These are phyloP conservation scores for Chlamydomonas reinhardtii DNA, from an alignment of 163 green algal genomes.

Conservation along the genomic window DNA sequence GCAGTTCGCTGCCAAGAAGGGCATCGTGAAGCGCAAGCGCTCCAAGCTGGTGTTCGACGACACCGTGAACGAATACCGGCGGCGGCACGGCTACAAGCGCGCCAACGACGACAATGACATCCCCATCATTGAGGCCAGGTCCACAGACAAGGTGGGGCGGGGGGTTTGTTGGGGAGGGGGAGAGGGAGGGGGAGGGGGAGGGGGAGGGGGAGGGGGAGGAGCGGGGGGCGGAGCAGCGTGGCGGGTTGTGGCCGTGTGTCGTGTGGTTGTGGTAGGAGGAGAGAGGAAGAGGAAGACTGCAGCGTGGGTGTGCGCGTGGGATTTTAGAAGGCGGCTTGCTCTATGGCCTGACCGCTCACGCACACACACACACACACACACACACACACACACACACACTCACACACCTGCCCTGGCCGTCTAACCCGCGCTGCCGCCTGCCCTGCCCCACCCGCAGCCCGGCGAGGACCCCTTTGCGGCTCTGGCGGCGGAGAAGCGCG, in stretches of 20 bases:
- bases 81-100: constrained; percentile 77
- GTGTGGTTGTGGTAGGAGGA: too few relatives aligned
- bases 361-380: too few relatives aligned
- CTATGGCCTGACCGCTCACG: too few relatives aligned
- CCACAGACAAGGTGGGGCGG: constrained; percentile 72
- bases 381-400: too few relatives aligned
- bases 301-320: too few relatives aligned
- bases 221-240: too few relatives aligned
- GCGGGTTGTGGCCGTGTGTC: too few relatives aligned
- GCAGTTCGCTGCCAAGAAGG: constrained; percentile 94
- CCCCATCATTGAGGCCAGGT: constrained; percentile 90
- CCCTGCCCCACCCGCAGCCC: constrained; percentile 56
- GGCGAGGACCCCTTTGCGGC: constrained; percentile 92
- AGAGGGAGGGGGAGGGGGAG: neutral
- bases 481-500: constrained; percentile 81
- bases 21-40: constrained; percentile 96
- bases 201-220: too few relatives aligned
- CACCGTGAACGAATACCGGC: constrained; percentile 77
- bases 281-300: too few relatives aligned
- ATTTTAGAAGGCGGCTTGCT: too few relatives aligned
- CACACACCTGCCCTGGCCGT: too few relatives aligned
- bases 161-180: neutral
- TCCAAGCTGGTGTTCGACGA: constrained; percentile 95
- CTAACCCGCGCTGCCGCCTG: too few relatives aligned
- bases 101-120: constrained; percentile 87